Evolutionary conservation across 1,139 yeast genomes (phyloP).

Genomic region (Protomyces macrosporus): DNA sequence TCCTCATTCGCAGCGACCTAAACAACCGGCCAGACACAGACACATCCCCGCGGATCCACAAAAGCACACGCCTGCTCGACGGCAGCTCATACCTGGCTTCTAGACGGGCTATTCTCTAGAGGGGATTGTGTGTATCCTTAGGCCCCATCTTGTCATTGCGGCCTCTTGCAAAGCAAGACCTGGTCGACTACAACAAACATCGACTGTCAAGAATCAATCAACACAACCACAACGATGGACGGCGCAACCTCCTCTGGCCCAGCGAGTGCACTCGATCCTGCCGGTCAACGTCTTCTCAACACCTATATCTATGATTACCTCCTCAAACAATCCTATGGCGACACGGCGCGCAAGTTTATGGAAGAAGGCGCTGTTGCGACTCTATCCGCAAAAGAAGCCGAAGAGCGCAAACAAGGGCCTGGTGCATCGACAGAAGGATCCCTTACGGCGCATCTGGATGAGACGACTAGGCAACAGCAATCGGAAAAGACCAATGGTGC

Average conservation of each 20-base stretch:
- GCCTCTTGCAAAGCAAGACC: too few species aligned
- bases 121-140: too few species aligned
- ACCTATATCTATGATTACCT: constrained; percentile 85
- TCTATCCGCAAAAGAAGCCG: constrained; percentile 4
- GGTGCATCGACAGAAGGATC: neutral
- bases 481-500: neutral
- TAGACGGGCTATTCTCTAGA: too few species aligned
- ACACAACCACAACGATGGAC: neutral
- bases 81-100: too few species aligned
- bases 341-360: constrained; percentile 66
- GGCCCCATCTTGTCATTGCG: too few species aligned
- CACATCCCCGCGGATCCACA: too few species aligned
- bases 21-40: too few species aligned
- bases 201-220: neutral
- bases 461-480: neutral
- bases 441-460: neutral
- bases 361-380: constrained; percentile 56
- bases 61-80: too few species aligned
- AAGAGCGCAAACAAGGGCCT: constrained; percentile 5
- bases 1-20: too few species aligned
- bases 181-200: too few species aligned
- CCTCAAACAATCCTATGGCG: constrained; percentile 62
- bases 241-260: neutral
- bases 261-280: constrained; percentile 1
- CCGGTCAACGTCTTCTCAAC: constrained; percentile 50